Base-by-base conservation (phyloP, 73 alveolate species). In the Breviolum minutum region DNA sequence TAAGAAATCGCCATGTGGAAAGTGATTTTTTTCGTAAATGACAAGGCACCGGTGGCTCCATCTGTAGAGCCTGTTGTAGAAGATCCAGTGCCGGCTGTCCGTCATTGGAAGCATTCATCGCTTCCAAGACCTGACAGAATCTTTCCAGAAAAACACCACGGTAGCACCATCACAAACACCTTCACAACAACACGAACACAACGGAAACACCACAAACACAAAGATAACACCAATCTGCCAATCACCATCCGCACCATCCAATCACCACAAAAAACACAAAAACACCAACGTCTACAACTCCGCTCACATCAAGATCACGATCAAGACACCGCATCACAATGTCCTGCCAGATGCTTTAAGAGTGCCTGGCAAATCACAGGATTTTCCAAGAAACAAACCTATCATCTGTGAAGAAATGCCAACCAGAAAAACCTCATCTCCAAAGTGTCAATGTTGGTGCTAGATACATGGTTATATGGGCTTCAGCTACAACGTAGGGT, bases 1-100 rank as follows among this genome's bases (percentile, higher is more conserved):
- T n/a, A n/a, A n/a, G n/a, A n/a, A n/a, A n/a, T n/a, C n/a, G n/a
- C n/a, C n/a, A n/a, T n/a, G n/a, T 29, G 32, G 79, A 17, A 71
- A 1, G n/a, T n/a, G n/a, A n/a, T n/a, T n/a, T n/a, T 71, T 16
- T 5, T 73, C 13, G n/a, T 73, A 0, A 19, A 11, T 40, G 30
- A 73, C 74, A 24, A 13, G 95, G 12, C 83, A 40, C 95, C 26
- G 95, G 95, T 0, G 68, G 81, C 64, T 68, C 63, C 83, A 87
- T 62, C 68, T 12, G 64, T 40, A 87, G 54, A n/a, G 96, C 96
- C 64, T 32, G 17, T 60, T 89, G 64, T n/a, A 89, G 30, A n/a
- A 89, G 48, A 24, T 22, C 20, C 71, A 89, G 70, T 30, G 96
- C 96, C 9, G 96, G 96, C 86, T 89, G 86, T 24, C 96, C 96